These are phyloP conservation scores for Spiraea crenata DNA, from an alignment of 331 rosid species.

Conservation along the genomic window DNA sequence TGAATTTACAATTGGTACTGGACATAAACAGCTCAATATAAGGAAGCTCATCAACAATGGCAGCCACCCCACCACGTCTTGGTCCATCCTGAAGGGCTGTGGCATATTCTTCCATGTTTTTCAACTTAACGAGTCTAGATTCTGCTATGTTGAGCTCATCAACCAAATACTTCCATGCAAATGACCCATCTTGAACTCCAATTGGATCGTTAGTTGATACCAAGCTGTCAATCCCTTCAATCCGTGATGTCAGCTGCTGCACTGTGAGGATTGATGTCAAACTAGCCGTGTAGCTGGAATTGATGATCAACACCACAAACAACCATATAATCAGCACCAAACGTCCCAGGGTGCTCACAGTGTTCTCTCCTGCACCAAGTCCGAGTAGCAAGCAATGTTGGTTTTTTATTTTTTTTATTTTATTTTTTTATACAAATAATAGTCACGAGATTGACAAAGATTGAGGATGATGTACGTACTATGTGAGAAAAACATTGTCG, in stretches of 20 bases:
- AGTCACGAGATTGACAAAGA: constrained; percentile 2
- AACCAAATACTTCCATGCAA: constrained; percentile 55
- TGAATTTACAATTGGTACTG: constrained; percentile 45
- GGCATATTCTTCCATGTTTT: constrained; percentile 43
- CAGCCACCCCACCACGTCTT: constrained; percentile 64
- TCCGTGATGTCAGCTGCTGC: constrained; percentile 75
- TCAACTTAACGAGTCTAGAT: constrained; percentile 62
- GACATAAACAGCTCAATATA: constrained; percentile 71
- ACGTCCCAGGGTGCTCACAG: constrained; percentile 81
- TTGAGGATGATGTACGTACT: constrained; percentile 45
- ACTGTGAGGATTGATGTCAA: constrained; percentile 96
- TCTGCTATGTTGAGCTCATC: constrained; percentile 76
- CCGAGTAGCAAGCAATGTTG: constrained; percentile 29
- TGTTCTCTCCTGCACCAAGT: constrained; percentile 76
- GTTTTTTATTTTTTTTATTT: no score
- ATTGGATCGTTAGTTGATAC: constrained; percentile 64
- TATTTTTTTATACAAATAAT: not conserved
- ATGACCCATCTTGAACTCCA: constrained; percentile 91
- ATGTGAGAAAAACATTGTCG: constrained; percentile 89
- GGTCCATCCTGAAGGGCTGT: constrained; percentile 73
- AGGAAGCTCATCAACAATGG: constrained; percentile 96
- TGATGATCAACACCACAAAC: constrained; percentile 87
- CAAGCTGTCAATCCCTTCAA: constrained; percentile 84
- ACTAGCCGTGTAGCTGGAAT: constrained; percentile 98
- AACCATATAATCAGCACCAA: constrained; percentile 92